Evolutionary conservation across 192 early-diverging fungal species (phyloP).

Genomic region (Entrophospora sp.): DNA sequence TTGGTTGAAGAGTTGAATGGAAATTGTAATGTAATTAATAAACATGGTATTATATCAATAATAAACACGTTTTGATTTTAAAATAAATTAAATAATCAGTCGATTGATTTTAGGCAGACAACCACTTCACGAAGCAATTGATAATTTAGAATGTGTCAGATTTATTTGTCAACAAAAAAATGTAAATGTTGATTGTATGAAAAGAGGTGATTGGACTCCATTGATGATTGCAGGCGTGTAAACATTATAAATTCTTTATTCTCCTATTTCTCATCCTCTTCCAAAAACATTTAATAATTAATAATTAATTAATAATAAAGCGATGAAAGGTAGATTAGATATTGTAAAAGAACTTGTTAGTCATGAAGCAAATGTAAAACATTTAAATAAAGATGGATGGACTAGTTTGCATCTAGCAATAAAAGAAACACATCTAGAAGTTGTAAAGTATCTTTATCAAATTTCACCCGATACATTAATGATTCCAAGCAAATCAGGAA

Average conservation of each 20-base stretch:
- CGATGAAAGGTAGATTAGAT: constrained; percentile 27
- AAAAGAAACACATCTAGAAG: constrained; percentile 30
- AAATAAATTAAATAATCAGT: too few relatives aligned
- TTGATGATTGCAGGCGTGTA: constrained; percentile 31
- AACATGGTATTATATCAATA: constrained; percentile 30
- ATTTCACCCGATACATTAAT: constrained; percentile 17
- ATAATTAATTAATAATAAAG: too few relatives aligned
- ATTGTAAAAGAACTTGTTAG: constrained; percentile 24
- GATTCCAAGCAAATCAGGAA: constrained; percentile 28
- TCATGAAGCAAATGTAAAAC: constrained; percentile 22
- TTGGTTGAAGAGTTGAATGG: constrained; percentile 20
- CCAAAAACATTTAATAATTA: too few relatives aligned
- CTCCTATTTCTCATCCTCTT: neutral
- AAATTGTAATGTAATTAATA: constrained; percentile 25
- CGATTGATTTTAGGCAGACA: constrained; percentile 34
- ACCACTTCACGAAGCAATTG: constrained; percentile 35
- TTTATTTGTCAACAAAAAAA: constrained; percentile 23
- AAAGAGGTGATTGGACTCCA: constrained; percentile 38
- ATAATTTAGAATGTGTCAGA: constrained; percentile 18
- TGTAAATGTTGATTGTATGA: constrained; percentile 35
- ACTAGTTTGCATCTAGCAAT: constrained; percentile 37
- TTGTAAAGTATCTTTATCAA: constrained; percentile 22
- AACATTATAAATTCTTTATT: neutral
- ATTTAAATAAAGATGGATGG: constrained; percentile 30
- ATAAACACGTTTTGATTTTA: too few relatives aligned